Conservation (phyloP, 2,329 filamentous ascomycete species). For the Neonectria punicea region DNA sequence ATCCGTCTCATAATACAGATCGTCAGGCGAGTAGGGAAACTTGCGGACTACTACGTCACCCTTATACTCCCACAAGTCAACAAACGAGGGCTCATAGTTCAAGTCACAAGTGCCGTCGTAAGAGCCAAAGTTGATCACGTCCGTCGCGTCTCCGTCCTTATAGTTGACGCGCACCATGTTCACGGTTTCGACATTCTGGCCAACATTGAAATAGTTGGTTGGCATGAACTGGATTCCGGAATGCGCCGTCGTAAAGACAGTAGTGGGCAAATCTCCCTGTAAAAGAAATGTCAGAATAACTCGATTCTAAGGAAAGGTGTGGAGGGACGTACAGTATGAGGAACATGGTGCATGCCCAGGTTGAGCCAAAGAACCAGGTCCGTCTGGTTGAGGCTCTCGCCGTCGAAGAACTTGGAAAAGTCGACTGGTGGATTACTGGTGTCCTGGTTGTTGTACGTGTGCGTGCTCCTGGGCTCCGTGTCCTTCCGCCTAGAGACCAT, state of each 20-base stretch:
- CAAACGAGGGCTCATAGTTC: constrained; percentile 39
- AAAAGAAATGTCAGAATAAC: background rate
- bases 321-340: constrained; percentile 14
- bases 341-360: constrained; percentile 59
- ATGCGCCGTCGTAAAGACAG: constrained; percentile 17
- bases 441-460: constrained; percentile 53
- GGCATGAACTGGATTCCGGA: constrained; percentile 23
- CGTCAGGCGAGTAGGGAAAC: constrained; percentile 13
- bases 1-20: constrained; percentile 16
- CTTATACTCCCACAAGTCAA: constrained; percentile 50
- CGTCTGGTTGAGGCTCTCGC: constrained; percentile 51
- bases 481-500: constrained; percentile 48
- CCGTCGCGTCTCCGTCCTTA: constrained; percentile 44
- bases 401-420: constrained; percentile 57
- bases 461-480: constrained; percentile 45
- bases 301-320: too few relatives aligned
- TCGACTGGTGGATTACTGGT: constrained; percentile 54
- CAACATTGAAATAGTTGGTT: constrained; percentile 52
- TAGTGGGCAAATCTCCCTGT: constrained; percentile 20
- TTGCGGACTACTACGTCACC: constrained; percentile 37
- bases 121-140: constrained; percentile 49
- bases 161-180: constrained; percentile 51
- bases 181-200: constrained; percentile 40
- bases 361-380: constrained; percentile 59
- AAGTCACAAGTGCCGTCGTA: constrained; percentile 42